Evolutionary conservation across 768 basidiomycete genomes (phyloP), one percentile per base, ranked within the genome.

Genomic region (Agaricus sinodeliciosus): DNA sequence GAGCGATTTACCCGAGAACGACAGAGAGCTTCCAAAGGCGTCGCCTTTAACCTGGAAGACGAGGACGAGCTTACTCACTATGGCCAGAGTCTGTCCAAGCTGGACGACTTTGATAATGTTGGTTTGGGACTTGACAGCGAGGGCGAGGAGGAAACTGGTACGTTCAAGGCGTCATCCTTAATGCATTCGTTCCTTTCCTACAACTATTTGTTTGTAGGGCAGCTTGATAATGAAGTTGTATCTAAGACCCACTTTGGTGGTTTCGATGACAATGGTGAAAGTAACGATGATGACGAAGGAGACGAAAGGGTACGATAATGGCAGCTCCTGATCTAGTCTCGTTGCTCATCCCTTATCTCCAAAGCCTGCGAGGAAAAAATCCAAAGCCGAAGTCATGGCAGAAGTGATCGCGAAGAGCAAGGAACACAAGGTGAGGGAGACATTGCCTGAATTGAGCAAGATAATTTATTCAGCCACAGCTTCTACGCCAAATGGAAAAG

Each of bases 341-440:
- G 45, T 16, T 42, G 48, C 43, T 48, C 12, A 55, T 43, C n/a
- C 39, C 44, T 55, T 22, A 39, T 12, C 19, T 22, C 3, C 3
- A 22, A 55, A 94, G 90, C 87, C 87, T 7, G 80, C 80, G 43
- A 75, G 84, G 55, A 96, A 95, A 69, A 95, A 90, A 70, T 82
- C 85, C 3, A 96, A 95, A 68, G 86, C 90, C 1, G 94, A 99
- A 63, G 90, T 97, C 56, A 98, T 99, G 96, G 82, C 89, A 0
- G 96, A 99, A 66, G 89, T 99, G 31, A 91, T 99, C 42, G 89
- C 92, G 1, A 99, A 98, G 70, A 94, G 92, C 69, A 99, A 99
- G 69, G 82, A 85, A 46, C 84, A 98, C 72, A 97, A 95, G 75
- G 95, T 92, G 59, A 27, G 69, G 64, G 44, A 22, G 12, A 31